phyloP scores from a whole-genome alignment of 73 alveolate genomes.

The Paramecium caudatum region DNA sequence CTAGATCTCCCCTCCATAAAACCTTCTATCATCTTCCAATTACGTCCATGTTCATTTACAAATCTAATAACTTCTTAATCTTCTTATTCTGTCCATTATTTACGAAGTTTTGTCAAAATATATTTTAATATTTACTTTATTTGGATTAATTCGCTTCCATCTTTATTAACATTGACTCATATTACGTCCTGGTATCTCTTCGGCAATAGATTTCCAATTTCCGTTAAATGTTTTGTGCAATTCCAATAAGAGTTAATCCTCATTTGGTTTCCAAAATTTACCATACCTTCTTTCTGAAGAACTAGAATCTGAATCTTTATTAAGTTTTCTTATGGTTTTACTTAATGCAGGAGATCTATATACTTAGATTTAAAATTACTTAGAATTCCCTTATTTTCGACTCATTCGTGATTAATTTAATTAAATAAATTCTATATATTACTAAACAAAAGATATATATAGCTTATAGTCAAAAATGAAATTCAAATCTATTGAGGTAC shows the following conservation, averaged over 20 bases:
- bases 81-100: conserved; percentile 53
- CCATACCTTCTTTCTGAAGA: conserved; percentile 63
- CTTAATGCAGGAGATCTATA: neutral
- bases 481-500: no score
- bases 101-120: conserved; percentile 41
- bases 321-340: conserved; percentile 1
- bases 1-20: conserved; percentile 34
- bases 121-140: conserved; percentile 32
- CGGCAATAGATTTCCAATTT: conserved; percentile 58
- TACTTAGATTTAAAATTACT: neutral
- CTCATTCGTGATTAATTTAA: neutral
- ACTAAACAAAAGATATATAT: no score
- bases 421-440: neutral
- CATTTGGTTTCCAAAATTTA: conserved; percentile 64
- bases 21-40: conserved; percentile 61
- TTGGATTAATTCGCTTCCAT: conserved; percentile 66
- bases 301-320: conserved; percentile 66
- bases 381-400: neutral
- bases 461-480: no score
- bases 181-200: conserved; percentile 2
- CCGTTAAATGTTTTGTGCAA: conserved; percentile 30
- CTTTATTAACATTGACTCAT: conserved; percentile 55
- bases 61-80: conserved; percentile 52
- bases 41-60: conserved; percentile 45
- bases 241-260: conserved; percentile 30